Evolutionary conservation across 495 filamentous ascomycete species (phyloP).

Genomic region (Lepraria neglecta): DNA sequence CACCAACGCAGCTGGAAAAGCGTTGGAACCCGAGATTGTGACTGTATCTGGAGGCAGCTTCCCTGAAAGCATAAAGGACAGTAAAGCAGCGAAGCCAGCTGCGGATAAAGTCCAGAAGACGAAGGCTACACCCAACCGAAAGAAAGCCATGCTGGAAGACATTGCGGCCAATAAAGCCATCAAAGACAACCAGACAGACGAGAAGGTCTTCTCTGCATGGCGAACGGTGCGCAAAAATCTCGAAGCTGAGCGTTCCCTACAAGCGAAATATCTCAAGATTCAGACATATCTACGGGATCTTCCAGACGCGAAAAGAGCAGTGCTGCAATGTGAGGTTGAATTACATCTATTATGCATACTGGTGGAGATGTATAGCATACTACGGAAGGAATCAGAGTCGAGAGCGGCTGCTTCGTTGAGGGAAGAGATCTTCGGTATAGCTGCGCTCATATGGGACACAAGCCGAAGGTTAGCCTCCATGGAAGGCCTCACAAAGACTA

Average conservation of each 20-base stretch:
- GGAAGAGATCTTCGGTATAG: conserved; percentile 18
- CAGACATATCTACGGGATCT: conserved; percentile 32
- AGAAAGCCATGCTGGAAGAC: conserved; percentile 22
- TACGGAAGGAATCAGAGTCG: conserved; percentile 24
- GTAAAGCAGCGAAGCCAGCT: conserved; percentile 24
- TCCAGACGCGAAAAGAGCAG: conserved; percentile 21
- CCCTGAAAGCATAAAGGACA: conserved; percentile 17
- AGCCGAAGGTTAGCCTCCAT: conserved; percentile 13
- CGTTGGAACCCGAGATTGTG: conserved; percentile 56
- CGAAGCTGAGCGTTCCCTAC: conserved; percentile 27
- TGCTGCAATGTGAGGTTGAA: conserved; percentile 35
- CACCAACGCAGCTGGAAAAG: conserved; percentile 55
- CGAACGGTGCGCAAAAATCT: conserved; percentile 28
- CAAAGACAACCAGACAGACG: conserved; percentile 31
- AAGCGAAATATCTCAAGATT: conserved; percentile 32
- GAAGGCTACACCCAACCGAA: conserved; percentile 22
- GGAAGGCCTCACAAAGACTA: conserved; percentile 32
- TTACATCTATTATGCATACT: conserved; percentile 37
- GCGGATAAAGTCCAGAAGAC: conserved; percentile 28
- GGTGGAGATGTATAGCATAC: conserved; percentile 29
- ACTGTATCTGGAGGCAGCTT: conserved; percentile 36
- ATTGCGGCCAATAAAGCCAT: conserved; percentile 35
- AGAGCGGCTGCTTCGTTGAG: conserved; percentile 27
- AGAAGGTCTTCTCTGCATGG: conserved; percentile 34
- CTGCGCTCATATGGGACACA: conserved; percentile 26